These are phyloP conservation scores for Stemphylium lycopersici DNA, from an alignment of 2,329 filamentous ascomycete genomes.

Conservation along the genomic window DNA sequence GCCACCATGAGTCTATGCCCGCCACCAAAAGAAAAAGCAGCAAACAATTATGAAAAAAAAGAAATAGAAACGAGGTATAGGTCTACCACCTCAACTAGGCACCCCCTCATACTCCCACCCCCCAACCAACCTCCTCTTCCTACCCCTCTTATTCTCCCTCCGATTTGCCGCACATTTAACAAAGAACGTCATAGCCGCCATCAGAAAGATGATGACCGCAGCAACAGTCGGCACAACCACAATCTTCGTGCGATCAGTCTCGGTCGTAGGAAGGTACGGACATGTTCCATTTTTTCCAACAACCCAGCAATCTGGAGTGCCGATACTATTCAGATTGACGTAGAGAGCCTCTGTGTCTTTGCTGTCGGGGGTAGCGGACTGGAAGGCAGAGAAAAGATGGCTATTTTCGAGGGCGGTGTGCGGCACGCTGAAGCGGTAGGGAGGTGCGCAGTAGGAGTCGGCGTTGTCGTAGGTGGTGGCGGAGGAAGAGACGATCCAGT, in stretches of 20 bases:
- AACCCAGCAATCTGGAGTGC: constrained; percentile 65
- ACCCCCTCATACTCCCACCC: constrained; percentile 74
- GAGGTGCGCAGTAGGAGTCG: constrained; percentile 54
- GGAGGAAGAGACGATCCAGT: constrained; percentile 60
- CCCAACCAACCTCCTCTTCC: constrained; percentile 55
- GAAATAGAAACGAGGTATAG: too few species aligned
- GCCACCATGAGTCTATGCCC: too few species aligned
- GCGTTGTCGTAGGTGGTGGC: constrained; percentile 53
- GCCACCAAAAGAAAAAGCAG: too few species aligned
- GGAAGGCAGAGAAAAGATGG: constrained; percentile 55
- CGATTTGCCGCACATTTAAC: constrained; percentile 69
- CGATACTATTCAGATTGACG: constrained; percentile 67
- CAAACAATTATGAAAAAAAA: too few species aligned
- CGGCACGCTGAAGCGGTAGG: constrained; percentile 62
- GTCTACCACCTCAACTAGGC: constrained; percentile 48
- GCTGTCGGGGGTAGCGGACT: constrained; percentile 1
- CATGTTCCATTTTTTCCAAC: constrained; percentile 62
- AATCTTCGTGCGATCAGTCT: constrained; percentile 52
- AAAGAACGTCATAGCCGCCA: constrained; percentile 66
- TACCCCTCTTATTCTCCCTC: constrained; percentile 57
- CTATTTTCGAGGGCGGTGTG: constrained; percentile 68
- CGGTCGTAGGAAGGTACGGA: constrained; percentile 59
- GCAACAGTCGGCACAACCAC: constrained; percentile 68
- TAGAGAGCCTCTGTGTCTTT: constrained; percentile 50
- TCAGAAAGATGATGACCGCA: constrained; percentile 65